phyloP scores from a whole-genome alignment of 2,329 filamentous ascomycete genomes.

The Blastomyces emzantsi region DNA sequence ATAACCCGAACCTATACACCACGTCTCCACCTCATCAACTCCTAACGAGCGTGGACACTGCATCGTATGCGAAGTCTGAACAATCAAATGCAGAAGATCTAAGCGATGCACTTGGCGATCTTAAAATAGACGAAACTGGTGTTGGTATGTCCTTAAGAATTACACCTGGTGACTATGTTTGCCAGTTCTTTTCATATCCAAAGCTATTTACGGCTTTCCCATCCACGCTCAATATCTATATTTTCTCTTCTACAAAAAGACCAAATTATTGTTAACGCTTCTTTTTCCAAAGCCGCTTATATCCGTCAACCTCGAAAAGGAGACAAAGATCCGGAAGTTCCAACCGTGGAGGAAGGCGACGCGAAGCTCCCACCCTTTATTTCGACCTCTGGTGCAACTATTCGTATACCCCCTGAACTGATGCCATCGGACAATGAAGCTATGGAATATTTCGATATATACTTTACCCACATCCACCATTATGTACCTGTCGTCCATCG shows the following conservation, averaged over 20 bases:
- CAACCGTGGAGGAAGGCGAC: constrained; percentile 55
- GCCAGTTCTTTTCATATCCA: not conserved
- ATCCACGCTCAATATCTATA: constrained; percentile 10
- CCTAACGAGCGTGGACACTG: constrained; percentile 31
- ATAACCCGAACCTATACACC: constrained; percentile 1
- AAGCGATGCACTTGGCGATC: constrained; percentile 69
- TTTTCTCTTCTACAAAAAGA: constrained; percentile 10
- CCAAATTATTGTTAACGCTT: not conserved
- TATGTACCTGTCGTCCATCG: constrained; percentile 88
- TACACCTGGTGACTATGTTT: not conserved
- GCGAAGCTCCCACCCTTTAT: constrained; percentile 56
- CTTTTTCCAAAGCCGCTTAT: constrained; percentile 60
- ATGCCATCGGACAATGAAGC: constrained; percentile 84
- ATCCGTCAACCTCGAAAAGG: constrained; percentile 56
- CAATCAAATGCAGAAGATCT: constrained; percentile 62
- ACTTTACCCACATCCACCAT: constrained; percentile 82
- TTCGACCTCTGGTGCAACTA: constrained; percentile 61
- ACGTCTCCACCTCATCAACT: constrained; percentile 20
- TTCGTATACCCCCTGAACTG: constrained; percentile 82
- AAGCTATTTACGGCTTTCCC: not conserved
- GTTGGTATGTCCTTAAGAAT: constrained; percentile 50
- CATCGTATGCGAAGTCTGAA: constrained; percentile 51
- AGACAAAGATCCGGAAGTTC: constrained; percentile 45
- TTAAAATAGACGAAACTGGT: constrained; percentile 80
- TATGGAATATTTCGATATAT: constrained; percentile 79